Conservation (phyloP, 2,329 filamentous ascomycete genomes). For the Mariannaea elegans region DNA sequence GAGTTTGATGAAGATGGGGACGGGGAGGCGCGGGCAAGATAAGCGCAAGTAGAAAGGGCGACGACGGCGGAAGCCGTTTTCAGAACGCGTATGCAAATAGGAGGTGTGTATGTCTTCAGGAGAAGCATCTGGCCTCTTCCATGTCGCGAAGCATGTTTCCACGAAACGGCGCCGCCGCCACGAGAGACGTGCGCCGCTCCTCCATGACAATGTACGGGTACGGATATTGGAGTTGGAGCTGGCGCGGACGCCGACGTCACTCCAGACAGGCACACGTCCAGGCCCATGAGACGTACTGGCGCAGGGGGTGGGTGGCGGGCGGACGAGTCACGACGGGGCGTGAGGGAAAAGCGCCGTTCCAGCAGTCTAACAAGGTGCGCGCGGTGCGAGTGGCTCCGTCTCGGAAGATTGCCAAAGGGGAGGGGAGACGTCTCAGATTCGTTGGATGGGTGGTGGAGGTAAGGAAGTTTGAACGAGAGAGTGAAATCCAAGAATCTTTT, state of each 20-base stretch:
- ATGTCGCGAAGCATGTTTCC: slow-evolving; percentile 35
- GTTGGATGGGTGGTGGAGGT: neutral
- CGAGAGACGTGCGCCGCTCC: slow-evolving; percentile 22
- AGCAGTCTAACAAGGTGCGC: slow-evolving; percentile 4
- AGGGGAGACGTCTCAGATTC: neutral
- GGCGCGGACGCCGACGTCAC: slow-evolving; percentile 38
- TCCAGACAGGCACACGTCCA: slow-evolving; percentile 38
- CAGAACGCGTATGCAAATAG: slow-evolving; percentile 33
- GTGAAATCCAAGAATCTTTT: neutral
- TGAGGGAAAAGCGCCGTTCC: slow-evolving; percentile 11
- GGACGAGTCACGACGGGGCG: neutral
- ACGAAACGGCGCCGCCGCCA: slow-evolving; percentile 23
- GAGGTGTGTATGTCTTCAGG: slow-evolving; percentile 35
- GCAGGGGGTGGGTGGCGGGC: slow-evolving; percentile 4
- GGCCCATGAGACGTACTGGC: slow-evolving; percentile 39
- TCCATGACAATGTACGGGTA: neutral
- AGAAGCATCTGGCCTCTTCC: slow-evolving; percentile 36
- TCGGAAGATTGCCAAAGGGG: neutral
- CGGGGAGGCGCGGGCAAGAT: slow-evolving; percentile 34
- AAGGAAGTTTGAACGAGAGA: neutral
- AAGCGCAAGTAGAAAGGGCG: slow-evolving; percentile 38
- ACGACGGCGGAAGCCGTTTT: slow-evolving; percentile 36
- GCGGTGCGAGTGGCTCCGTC: neutral
- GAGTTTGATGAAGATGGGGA: slow-evolving; percentile 11
- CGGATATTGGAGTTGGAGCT: slow-evolving; percentile 7